Evolutionary conservation across 345 rosid genomes (phyloP).

Genomic region (Syzygium jambos): DNA sequence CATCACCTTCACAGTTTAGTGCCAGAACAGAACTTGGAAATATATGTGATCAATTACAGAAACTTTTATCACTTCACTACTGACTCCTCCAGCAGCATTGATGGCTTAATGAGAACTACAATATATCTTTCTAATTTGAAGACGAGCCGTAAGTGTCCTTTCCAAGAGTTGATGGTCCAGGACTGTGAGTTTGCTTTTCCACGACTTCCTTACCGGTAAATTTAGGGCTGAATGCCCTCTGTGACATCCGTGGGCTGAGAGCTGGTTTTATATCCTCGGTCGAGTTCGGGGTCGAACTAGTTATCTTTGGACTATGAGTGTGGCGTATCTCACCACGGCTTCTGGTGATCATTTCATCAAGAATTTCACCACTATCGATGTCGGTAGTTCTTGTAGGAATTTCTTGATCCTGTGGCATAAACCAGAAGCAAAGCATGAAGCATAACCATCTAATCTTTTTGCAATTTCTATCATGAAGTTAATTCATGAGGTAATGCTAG

Average conservation of each 20-base stretch:
- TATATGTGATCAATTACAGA: not conserved
- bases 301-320: slow-evolving; percentile 43
- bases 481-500: not conserved
- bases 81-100: not conserved
- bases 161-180: slow-evolving; percentile 44
- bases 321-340: slow-evolving; percentile 65
- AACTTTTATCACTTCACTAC: not conserved
- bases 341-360: slow-evolving; percentile 59
- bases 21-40: not conserved
- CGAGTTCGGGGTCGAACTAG: slow-evolving; percentile 37
- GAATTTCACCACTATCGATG: slow-evolving; percentile 44
- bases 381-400: slow-evolving; percentile 17
- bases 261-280: slow-evolving; percentile 22
- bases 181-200: slow-evolving; percentile 31
- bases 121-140: not conserved
- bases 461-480: not conserved
- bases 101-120: not conserved
- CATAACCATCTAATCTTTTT: not conserved
- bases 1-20: not conserved
- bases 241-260: slow-evolving; percentile 28
- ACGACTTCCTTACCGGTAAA: slow-evolving; percentile 18
- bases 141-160: slow-evolving; percentile 19
- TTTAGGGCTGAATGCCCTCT: slow-evolving; percentile 27
- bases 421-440: not conserved
- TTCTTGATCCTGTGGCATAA: slow-evolving; percentile 33